Base-by-base conservation (phyloP, 2,329 filamentous ascomycete species). In the Kalmusia sp. region DNA sequence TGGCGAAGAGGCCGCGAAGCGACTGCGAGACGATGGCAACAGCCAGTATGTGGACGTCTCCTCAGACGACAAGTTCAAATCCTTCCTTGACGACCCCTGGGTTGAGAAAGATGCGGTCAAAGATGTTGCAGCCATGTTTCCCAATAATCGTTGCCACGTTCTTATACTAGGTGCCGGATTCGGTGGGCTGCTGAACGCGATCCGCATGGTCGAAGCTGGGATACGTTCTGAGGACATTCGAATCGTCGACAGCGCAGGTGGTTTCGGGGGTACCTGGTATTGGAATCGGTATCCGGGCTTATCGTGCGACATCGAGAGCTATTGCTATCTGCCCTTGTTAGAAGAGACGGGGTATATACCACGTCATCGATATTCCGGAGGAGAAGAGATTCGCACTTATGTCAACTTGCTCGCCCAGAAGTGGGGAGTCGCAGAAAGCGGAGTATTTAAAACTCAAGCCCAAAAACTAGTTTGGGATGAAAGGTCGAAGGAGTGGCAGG, bases 291-390 rank as follows among this genome's bases (percentile, higher is more conserved):
- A 81, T 51, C 79, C 79, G 12, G 79, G 80, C 3, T 57, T 79
- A 3, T 71, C 68, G 56, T 87, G 84, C 62, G 85, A 88, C 60
- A 71, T 85, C 3, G 85, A 88, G 67, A 77, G 78, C 46, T 86
- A 83, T 59, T 75, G 79, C n/a, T 88, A 87, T 61, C 69, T 87
- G 70, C 84, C 84, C 3, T 68, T 86, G 11, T 76, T 87, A 2
- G 84, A 87, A 54, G 84, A 87, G 67, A 85, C 77, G 1, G 80
- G 80, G 0, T 85, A 84, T 61, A 75, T 85, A 59, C 85, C 85
- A 0, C 78, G 71, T 30, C 72, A 80, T 22, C 73, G 75, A 14
- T 83, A 80, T 55, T 65, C 76, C 0, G 67, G 67, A 12, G 80
- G 79, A 0, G 54, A 65, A 1, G 81, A 84, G 57, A 62, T 85